These are phyloP conservation scores for Glonium stellatum DNA, from an alignment of 495 filamentous ascomycete species.

Conservation along the genomic window DNA sequence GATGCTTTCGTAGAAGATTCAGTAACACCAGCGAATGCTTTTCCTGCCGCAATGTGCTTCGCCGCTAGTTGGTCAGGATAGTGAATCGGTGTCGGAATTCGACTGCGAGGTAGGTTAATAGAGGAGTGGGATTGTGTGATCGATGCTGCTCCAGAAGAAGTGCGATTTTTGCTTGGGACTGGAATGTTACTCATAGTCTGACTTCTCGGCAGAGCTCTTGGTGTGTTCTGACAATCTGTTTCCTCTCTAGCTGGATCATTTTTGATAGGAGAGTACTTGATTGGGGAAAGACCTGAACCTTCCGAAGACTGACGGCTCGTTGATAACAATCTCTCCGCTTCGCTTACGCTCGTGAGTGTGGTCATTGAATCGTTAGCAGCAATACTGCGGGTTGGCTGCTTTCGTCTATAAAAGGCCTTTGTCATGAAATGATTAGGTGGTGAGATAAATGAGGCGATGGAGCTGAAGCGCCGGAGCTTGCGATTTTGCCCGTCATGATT, in stretches of 20 bases:
- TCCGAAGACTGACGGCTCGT: background rate
- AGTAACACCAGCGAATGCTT: background rate
- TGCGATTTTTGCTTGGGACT: background rate
- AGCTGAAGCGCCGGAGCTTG: constrained; percentile 1
- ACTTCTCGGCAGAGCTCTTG: background rate
- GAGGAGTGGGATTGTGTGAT: background rate
- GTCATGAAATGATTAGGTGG: background rate
- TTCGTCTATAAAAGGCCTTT: background rate
- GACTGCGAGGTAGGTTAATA: background rate
- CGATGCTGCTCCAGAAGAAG: background rate
- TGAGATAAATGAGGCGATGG: constrained; percentile 1
- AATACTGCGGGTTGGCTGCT: background rate
- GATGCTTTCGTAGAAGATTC: background rate
- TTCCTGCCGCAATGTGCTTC: constrained; percentile 1
- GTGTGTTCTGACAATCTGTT: background rate
- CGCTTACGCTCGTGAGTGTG: background rate
- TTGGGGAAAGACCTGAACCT: background rate
- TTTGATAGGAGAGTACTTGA: background rate
- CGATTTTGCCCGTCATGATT: background rate
- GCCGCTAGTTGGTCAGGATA: background rate
- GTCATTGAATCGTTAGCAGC: background rate
- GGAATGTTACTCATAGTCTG: constrained; percentile 5
- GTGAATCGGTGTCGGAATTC: background rate
- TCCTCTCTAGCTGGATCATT: background rate
- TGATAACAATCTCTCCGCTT: background rate